Evolutionary conservation across 805 yeast species (phyloP), one percentile per base, ranked within the genome.

Genomic region (Blastobotrys chiropterorum): DNA sequence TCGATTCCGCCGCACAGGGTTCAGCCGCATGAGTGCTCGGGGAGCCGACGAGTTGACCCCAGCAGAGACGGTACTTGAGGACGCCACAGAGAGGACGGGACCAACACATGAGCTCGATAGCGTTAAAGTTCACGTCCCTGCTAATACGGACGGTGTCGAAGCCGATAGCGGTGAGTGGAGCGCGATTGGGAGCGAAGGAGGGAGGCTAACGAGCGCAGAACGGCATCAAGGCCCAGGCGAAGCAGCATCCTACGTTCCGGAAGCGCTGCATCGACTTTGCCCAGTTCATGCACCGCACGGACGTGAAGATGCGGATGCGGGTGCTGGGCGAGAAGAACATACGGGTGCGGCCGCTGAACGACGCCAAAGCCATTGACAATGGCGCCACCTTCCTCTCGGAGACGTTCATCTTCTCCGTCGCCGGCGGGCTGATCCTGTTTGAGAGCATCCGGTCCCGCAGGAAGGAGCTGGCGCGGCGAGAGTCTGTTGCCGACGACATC

Each of bases 381-480:
- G 96, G 95, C 1, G 94, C 95, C 44, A 84, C 77, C 52, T 80
- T 87, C 63, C 68, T 88, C 11, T 83, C 92, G 44, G 96, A 88
- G 64, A 65, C 82, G 31, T 84, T 88, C 61, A 81, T 88, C 16
- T 88, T 89, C 59, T 71, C 83, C 22, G 92, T 89, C 20, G 95
- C 94, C 1, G 94, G 95, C 3, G 75, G 83, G 1, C 74, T 86
- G 50, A 81, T 89, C 8, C 62, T 88, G 11, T 86, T 77, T 63
- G 96, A 89, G 64, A 77, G 86, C 22, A 73, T 77, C 60, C 75
- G 92, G 59, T 80, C 85, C 45, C 72, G 87, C 41, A 75, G 77
- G 61, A 85, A 85, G 67, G 87, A 83, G 56, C 66, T 71, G 50
- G 71, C 72, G 40, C 77, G 87, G 54, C 75, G 83, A 53, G 89